phyloP scores from a whole-genome alignment of 768 basidiomycete genomes.

The Gloeostereum incarnatum region DNA sequence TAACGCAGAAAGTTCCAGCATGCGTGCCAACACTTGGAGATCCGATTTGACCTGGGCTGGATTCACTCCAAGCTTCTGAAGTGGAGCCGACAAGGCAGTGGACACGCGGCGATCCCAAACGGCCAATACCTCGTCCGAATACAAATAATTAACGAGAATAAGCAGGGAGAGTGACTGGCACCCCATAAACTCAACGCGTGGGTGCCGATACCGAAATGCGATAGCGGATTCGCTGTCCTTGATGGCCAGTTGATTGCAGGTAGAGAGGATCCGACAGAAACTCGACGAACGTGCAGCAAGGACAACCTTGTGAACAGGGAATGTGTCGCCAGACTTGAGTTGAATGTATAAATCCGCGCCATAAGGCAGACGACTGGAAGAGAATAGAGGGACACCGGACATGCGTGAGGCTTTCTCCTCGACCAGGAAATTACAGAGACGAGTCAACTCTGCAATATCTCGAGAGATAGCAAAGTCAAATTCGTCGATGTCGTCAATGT shows the following conservation, averaged over 20 bases:
- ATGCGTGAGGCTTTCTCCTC: not conserved
- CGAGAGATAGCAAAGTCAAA: conserved; percentile 24
- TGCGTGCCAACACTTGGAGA: conserved; percentile 44
- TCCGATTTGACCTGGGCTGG: conserved; percentile 50
- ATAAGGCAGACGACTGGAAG: not conserved
- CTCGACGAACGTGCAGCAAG: conserved; percentile 45
- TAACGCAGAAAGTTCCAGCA: conserved; percentile 52
- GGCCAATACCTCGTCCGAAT: conserved; percentile 74
- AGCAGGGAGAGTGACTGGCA: conserved; percentile 61
- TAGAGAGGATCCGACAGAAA: not conserved
- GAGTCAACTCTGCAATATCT: conserved; percentile 23
- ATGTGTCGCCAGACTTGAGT: not conserved
- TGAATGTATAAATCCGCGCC: not conserved
- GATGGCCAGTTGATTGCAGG: conserved; percentile 11
- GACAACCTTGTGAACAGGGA: conserved; percentile 19
- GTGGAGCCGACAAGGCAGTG: conserved; percentile 27
- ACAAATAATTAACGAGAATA: conserved; percentile 78
- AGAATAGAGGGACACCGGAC: not conserved
- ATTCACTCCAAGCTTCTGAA: conserved; percentile 29
- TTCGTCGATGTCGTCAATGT: conserved; percentile 22
- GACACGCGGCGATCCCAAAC: conserved; percentile 76
- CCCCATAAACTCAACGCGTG: conserved; percentile 35
- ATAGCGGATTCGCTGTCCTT: conserved; percentile 19
- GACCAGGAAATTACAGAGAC: conserved; percentile 10
- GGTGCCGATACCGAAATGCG: conserved; percentile 15